Evolutionary conservation across 1,139 yeast genomes (phyloP), one percentile per base, ranked within the genome.

Genomic region (Kurtzmaniella quercitrusa): DNA sequence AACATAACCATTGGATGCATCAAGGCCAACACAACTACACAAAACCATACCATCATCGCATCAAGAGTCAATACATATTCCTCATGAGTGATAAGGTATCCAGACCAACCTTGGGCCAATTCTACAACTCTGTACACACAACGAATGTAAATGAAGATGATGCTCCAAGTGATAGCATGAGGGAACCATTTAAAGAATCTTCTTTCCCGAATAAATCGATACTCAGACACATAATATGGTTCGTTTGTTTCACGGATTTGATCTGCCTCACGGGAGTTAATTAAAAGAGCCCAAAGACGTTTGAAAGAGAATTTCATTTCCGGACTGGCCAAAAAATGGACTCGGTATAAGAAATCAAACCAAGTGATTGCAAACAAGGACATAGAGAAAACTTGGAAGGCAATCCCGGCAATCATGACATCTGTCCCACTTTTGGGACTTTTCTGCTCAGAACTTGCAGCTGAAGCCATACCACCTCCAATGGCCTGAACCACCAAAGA

Each of bases 381-480:
- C 73, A 68, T 69, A 14, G 71, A 61, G 2, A 59, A 42, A 11
- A 67, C 70, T 54, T 70, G 74, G 47, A 67, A 65, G 7, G 58
- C 67, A 25, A 69, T 66, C 16, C 74, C 74, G 1, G 63, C 67
- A 38, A 68, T 57, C 74, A 70, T 68, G 10, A 65, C 51, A 45
- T 61, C 50, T 1, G 72, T 66, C 5, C 74, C 75, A 2, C 48
- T 25, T 1, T 42, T 41, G 1, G 63, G 48, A 42, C 49, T 46
- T 36, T 50, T 50, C 21, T 52, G 53, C 3, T 50, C 39, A 23
- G 53, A 43, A 4, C 62, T 50, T 5, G 57, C 52, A 18, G 51
- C 47, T 2, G 70, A 65, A 2, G 74, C 72, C 38, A 60, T 50
- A 2, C 59, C 70, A 10, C 74, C 75, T 11, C 74, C 74, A 21